A percentile compares a stretch with the other conserved stretches of the same genome.
Conservation (phyloP, 2,329 filamentous ascomycete species). For the Epichloe coenophiala region DNA sequence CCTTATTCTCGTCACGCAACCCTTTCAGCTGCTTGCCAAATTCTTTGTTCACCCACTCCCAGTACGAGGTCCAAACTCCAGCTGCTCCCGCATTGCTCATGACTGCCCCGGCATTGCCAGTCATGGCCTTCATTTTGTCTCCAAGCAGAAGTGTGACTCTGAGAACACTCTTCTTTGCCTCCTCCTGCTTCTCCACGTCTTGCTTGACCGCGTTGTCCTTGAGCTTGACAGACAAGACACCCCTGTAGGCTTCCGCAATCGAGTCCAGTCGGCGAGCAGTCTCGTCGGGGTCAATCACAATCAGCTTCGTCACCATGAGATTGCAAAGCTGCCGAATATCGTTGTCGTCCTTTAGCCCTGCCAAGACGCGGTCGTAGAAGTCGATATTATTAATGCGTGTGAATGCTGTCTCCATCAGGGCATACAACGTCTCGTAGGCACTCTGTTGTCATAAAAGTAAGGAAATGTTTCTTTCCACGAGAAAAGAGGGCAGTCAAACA, state of each 20-base stretch:
- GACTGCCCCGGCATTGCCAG: constrained; percentile 46
- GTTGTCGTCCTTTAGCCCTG: constrained; percentile 81
- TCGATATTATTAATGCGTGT: constrained; percentile 65
- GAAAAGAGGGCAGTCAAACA: neutral
- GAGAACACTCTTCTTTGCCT: constrained; percentile 77
- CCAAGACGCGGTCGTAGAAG: constrained; percentile 81
- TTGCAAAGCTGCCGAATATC: constrained; percentile 92
- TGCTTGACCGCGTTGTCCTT: constrained; percentile 97
- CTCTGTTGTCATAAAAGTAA: constrained; percentile 35
- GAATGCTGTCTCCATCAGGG: constrained; percentile 81
- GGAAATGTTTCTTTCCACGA: neutral
- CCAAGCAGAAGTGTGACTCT: constrained; percentile 50
- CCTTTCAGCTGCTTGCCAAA: constrained; percentile 51
- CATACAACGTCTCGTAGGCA: constrained; percentile 91
- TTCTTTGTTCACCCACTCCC: constrained; percentile 79
- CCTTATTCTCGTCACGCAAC: constrained; percentile 51
- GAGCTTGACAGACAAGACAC: constrained; percentile 69
- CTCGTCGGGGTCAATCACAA: constrained; percentile 68
- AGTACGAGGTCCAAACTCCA: constrained; percentile 64
- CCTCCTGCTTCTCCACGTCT: constrained; percentile 87
- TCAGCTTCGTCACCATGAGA: constrained; percentile 87
- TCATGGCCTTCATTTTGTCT: constrained; percentile 50
- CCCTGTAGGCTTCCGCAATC: constrained; percentile 75
- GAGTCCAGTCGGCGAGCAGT: constrained; percentile 67
- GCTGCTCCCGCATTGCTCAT: constrained; percentile 32